Base-by-base conservation (phyloP, 192 early-diverging fungal species). In the Umbelopsis isabellina region DNA sequence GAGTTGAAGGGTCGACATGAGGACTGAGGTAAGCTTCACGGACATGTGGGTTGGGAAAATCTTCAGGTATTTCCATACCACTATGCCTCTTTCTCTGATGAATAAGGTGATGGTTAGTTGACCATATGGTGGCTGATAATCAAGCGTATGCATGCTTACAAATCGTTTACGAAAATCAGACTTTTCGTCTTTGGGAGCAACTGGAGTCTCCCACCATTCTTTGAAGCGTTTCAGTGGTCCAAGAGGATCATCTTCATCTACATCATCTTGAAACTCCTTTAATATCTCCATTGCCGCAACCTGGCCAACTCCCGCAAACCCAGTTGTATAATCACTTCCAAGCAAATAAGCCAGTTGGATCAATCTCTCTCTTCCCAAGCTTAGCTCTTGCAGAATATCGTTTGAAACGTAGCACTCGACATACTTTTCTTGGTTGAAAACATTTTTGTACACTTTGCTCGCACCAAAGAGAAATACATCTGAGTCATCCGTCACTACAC, bases 261-360 rank as follows among this genome's bases (percentile, higher is more conserved):
- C 44, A 35, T 71, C 67, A 3, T 74, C 79, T 7, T 83, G 82
- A 78, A 91, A 97, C 71, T 90, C 87, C 48, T 86, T 85, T 68
- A 99, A 71, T 18, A 97, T 90, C 75, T 99, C 98, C 87, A 98
- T 88, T 0, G 94, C 96, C 23, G 85, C 78, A 22, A 97, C 93
- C 20, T 91, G 84, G 23, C 98, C 98, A 33, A 98, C 75, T 3
- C 95, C 94, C 27, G 86, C 79, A 68, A 99, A 83, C 0, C 98
- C 98, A 15, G 87, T 86, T 0, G 98, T 95, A 74, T 99, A 99
- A 81, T 99, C 98, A 75, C 95, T 98, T n/a, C 96, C 96, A 11
- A 99, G 83, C 16, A 99, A 72, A 61, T 90, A 94, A 20, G 97
- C 95, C 48, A 99, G 71, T 61, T 88, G 83, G 41, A 98, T 90